phyloP scores from a whole-genome alignment of 2,329 filamentous ascomycete species.

The Paracoccidioides brasiliensis region DNA sequence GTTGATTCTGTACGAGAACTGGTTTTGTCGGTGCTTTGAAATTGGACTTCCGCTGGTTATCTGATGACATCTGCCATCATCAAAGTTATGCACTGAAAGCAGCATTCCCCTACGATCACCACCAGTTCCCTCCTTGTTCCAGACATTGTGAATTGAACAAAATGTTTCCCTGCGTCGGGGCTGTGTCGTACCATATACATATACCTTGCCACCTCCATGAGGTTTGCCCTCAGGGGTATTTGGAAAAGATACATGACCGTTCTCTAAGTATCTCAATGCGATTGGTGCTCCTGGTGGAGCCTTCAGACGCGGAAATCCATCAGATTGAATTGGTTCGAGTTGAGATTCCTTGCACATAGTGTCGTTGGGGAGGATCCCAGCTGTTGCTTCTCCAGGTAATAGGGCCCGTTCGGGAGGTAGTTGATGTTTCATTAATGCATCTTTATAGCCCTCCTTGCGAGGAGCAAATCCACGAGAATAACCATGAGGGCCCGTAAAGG shows the following conservation, averaged over 20 bases:
- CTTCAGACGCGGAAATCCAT: constrained; percentile 50
- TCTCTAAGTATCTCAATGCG: constrained; percentile 58
- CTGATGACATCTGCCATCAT: constrained; percentile 86
- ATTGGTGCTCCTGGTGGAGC: constrained; percentile 48
- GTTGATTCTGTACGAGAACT: constrained; percentile 38
- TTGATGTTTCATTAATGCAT: constrained; percentile 48
- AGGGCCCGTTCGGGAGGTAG: constrained; percentile 41
- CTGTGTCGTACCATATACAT: constrained; percentile 56
- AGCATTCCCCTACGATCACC: constrained; percentile 67
- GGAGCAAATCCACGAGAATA: constrained; percentile 59
- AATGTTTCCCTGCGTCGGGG: constrained; percentile 48
- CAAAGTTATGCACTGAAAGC: constrained; percentile 65
- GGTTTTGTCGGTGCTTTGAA: constrained; percentile 44
- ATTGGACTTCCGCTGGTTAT: constrained; percentile 45
- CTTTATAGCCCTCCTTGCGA: constrained; percentile 45
- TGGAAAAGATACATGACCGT: constrained; percentile 58
- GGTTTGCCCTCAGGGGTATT: constrained; percentile 47
- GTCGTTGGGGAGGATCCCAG: constrained; percentile 37
- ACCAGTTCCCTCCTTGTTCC: constrained; percentile 68
- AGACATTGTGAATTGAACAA: constrained; percentile 54
- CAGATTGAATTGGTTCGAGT: constrained; percentile 44
- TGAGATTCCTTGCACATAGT: constrained; percentile 54
- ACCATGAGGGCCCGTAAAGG: constrained; percentile 56
- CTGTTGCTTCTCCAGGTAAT: constrained; percentile 12
- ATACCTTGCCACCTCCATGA: constrained; percentile 56